A percentile compares a stretch with the other conserved stretches of the same genome.
Evolutionary conservation across 2,329 filamentous ascomycete species (phyloP).

Genomic region (Colletotrichum scovillei): DNA sequence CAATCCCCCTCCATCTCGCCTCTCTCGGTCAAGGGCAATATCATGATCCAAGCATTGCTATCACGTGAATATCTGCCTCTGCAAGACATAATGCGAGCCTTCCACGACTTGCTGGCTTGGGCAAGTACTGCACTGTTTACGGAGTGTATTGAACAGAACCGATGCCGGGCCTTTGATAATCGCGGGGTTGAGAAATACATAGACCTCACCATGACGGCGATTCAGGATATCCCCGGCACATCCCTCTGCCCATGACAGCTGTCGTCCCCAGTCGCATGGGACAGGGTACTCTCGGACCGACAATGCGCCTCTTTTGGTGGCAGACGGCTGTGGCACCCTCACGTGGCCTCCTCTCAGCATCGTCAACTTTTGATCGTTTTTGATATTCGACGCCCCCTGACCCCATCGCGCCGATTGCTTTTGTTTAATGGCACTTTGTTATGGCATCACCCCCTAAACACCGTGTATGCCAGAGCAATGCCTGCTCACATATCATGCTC

Average conservation of each 20-base stretch:
- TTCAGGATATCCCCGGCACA: constrained; percentile 4
- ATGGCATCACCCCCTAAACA: neutral
- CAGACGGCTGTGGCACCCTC: neutral
- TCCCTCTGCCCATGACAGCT: constrained; percentile 17
- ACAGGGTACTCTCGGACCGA: neutral
- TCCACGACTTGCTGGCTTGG: neutral
- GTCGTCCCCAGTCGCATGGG: constrained; percentile 18
- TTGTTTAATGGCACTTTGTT: neutral
- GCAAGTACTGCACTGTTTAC: neutral
- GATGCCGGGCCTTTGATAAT: neutral
- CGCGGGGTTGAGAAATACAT: neutral
- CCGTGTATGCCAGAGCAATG: neutral
- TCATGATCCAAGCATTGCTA: neutral
- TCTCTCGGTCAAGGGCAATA: neutral
- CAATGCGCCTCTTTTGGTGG: neutral
- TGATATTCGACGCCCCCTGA: constrained; percentile 4
- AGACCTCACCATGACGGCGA: neutral
- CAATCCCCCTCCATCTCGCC: neutral
- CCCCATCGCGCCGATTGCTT: neutral
- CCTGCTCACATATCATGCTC: neutral
- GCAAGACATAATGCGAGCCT: neutral
- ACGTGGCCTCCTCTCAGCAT: neutral
- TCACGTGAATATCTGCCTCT: neutral
- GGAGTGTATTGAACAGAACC: neutral
- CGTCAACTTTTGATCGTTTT: neutral